A percentile compares a stretch with the other conserved stretches of the same genome.
These are phyloP conservation scores for Mycena leptocephala DNA, from an alignment of 768 basidiomycete genomes.

Conservation along the genomic window DNA sequence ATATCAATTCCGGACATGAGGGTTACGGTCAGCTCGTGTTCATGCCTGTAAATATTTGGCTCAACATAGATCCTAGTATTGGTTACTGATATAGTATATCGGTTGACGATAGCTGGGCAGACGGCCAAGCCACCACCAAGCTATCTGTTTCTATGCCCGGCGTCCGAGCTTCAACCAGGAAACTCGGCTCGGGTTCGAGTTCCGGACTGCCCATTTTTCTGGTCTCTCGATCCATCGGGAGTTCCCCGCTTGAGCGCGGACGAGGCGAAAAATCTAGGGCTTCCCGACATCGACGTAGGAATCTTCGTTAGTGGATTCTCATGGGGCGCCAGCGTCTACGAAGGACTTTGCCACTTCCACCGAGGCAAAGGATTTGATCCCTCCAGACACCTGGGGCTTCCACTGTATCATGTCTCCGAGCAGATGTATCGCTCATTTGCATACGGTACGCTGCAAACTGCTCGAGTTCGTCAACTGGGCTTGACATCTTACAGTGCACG, in stretches of 20 bases:
- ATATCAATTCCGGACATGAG: too few species aligned
- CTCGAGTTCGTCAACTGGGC: too few species aligned
- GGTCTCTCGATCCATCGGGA: slow-evolving; percentile 5
- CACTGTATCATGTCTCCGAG: not conserved
- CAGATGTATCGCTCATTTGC: not conserved
- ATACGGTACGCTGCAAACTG: not conserved
- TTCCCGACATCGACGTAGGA: not conserved
- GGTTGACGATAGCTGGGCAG: not conserved
- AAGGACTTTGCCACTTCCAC: not conserved
- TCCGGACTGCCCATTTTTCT: not conserved
- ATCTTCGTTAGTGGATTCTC: not conserved
- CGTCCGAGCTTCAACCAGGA: not conserved
- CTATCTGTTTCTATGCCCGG: slow-evolving; percentile 3
- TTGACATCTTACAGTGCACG: not conserved
- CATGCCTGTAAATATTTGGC: not conserved
- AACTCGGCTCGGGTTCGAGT: not conserved
- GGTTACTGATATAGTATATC: not conserved
- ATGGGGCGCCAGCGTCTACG: not conserved
- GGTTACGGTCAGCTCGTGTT: too few species aligned
- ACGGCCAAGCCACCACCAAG: not conserved
- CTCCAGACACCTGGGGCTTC: not conserved
- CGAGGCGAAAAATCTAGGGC: not conserved
- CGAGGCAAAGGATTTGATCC: slow-evolving; percentile 5
- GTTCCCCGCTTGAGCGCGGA: not conserved
- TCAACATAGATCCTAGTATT: not conserved